Percentiles rank a stretch among this genome's conserved stretches.
phyloP scores from a whole-genome alignment of 2,329 filamentous ascomycete species.

The Calcarisporium arbuscula region DNA sequence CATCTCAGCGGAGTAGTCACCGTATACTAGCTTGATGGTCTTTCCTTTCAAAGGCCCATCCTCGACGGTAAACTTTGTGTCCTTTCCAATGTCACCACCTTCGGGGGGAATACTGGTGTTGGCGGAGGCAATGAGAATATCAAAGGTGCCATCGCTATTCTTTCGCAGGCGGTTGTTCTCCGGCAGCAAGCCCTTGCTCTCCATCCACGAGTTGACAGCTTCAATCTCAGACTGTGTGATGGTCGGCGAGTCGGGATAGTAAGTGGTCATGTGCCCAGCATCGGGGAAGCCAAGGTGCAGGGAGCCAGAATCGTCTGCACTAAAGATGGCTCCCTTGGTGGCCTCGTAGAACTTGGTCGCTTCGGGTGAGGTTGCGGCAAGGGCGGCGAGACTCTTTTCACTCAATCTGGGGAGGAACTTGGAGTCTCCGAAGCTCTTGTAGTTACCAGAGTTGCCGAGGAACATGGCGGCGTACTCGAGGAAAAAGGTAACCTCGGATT shows the following conservation, averaged over 20 bases:
- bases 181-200: constrained; percentile 61
- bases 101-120: constrained; percentile 50
- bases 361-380: constrained; percentile 55
- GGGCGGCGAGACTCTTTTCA: constrained; percentile 55
- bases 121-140: constrained; percentile 69
- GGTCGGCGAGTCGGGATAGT: constrained; percentile 69
- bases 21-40: constrained; percentile 65
- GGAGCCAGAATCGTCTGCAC: constrained; percentile 53
- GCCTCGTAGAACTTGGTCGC: constrained; percentile 59
- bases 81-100: constrained; percentile 64
- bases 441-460: constrained; percentile 75
- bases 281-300: constrained; percentile 74
- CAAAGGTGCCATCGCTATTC: constrained; percentile 55
- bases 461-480: constrained; percentile 75
- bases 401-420: constrained; percentile 74
- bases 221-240: constrained; percentile 73
- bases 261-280: constrained; percentile 71
- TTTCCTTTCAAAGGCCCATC: constrained; percentile 58
- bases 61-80: constrained; percentile 53
- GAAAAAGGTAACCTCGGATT: constrained; percentile 60
- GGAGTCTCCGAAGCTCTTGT: constrained; percentile 80
- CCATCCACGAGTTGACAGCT: constrained; percentile 66
- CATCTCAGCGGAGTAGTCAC: constrained; percentile 70
- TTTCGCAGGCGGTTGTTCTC: constrained; percentile 76
- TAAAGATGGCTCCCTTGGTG: constrained; percentile 67